Evolutionary conservation across 1,284 basidiomycete genomes (phyloP).

Genomic region (Ceratobasidium sp.): DNA sequence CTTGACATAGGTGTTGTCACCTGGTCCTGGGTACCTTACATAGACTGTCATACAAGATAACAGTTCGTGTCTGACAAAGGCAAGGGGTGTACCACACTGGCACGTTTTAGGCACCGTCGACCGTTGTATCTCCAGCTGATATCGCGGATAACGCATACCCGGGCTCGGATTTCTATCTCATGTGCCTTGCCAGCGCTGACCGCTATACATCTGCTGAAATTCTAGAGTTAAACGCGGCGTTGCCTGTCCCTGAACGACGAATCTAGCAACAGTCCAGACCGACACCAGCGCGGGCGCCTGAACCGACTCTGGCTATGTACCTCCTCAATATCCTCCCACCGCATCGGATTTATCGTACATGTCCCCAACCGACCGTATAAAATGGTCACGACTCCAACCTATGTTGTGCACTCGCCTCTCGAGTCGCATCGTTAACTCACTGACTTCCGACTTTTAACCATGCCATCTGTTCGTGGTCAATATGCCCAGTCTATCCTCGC

Average conservation of each 20-base stretch:
- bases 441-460: background rate
- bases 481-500: constrained; percentile 12
- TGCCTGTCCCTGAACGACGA: no score
- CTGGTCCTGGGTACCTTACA: no score
- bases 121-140: background rate
- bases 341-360: background rate
- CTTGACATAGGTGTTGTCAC: no score
- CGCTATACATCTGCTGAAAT: background rate
- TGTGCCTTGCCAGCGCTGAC: background rate
- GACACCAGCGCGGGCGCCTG: background rate
- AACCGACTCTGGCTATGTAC: background rate
- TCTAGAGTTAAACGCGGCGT: background rate
- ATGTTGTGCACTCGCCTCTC: background rate
- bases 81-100: background rate
- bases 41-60: no score
- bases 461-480: background rate
- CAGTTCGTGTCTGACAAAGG: no score
- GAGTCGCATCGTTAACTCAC: background rate
- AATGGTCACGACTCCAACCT: background rate
- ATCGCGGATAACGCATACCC: background rate
- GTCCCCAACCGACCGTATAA: background rate
- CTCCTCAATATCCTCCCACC: background rate
- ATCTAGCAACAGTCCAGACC: no score
- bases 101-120: background rate
- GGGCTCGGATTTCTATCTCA: background rate